phyloP scores from a whole-genome alignment of 2,329 filamentous ascomycete species.

The Macrophomina tecta region DNA sequence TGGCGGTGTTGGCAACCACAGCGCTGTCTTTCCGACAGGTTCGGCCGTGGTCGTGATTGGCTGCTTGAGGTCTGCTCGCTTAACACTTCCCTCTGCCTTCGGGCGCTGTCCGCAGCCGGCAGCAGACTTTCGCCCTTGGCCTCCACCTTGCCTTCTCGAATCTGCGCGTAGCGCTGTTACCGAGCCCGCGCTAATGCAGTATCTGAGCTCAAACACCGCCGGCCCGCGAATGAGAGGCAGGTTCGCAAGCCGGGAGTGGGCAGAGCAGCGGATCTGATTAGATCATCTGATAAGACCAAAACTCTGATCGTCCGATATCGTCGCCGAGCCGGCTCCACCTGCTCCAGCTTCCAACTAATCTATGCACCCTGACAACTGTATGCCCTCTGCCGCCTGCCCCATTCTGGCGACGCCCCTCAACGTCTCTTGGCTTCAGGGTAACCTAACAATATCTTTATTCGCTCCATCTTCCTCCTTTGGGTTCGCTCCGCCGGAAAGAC shows the following conservation, averaged over 20 bases:
- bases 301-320: slow-evolving; percentile 26
- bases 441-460: not conserved
- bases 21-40: not conserved
- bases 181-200: slow-evolving; percentile 2
- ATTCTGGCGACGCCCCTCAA: not conserved
- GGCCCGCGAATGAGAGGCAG: not conserved
- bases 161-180: not conserved
- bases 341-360: not conserved
- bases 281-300: slow-evolving; percentile 27
- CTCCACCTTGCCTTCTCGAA: not conserved
- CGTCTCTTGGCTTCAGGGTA: not conserved
- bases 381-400: not conserved
- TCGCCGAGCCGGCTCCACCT: slow-evolving; percentile 17
- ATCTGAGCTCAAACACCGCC: not conserved
- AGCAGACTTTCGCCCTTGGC: not conserved
- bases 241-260: not conserved
- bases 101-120: not conserved
- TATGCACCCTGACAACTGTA: not conserved
- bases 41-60: slow-evolving; percentile 6
- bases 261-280: slow-evolving; percentile 11
- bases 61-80: not conserved
- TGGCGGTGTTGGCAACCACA: slow-evolving; percentile 7
- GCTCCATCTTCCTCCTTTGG: not conserved
- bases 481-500: not conserved
- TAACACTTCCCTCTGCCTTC: slow-evolving; percentile 1